Evolutionary conservation across 1,284 basidiomycete genomes (phyloP).

Genomic region (Ceratobasidium sp.): DNA sequence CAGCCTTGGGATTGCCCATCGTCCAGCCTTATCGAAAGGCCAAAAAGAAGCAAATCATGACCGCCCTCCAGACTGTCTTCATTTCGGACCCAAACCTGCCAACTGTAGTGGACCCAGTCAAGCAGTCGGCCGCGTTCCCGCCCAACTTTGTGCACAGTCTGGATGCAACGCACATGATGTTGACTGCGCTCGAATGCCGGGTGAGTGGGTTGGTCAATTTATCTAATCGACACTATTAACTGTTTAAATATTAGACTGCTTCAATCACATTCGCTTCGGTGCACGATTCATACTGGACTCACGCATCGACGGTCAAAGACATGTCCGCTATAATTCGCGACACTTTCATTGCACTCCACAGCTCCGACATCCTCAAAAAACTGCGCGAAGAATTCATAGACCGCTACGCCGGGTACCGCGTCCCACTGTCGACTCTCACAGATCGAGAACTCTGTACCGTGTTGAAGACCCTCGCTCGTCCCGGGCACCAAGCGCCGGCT

Average conservation of each 20-base stretch:
- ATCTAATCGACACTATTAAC: neutral
- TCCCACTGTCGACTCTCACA: constrained; percentile 67
- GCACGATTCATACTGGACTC: constrained; percentile 99
- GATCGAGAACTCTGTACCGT: constrained; percentile 43
- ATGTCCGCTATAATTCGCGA: constrained; percentile 93
- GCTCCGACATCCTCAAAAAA: constrained; percentile 76
- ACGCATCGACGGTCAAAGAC: constrained; percentile 84
- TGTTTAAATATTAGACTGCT: constrained; percentile 58
- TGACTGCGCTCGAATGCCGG: constrained; percentile 91
- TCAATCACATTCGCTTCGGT: constrained; percentile 90
- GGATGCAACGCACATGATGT: constrained; percentile 98
- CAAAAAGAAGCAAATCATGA: constrained; percentile 78
- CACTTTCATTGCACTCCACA: constrained; percentile 92
- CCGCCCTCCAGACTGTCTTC: constrained; percentile 88
- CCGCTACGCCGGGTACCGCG: constrained; percentile 76
- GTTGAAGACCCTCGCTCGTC: constrained; percentile 2
- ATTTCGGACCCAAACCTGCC: constrained; percentile 88
- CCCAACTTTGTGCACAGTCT: constrained; percentile 98
- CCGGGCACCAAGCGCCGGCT: constrained; percentile 48
- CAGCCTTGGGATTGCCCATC: constrained; percentile 90
- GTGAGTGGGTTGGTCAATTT: constrained; percentile 57
- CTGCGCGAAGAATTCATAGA: constrained; percentile 74
- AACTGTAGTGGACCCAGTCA: constrained; percentile 77
- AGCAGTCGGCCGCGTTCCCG: constrained; percentile 96
- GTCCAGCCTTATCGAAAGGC: constrained; percentile 95